Evolutionary conservation across 2,329 filamentous ascomycete genomes (phyloP).

Genomic region (Fusarium nisikadoi): DNA sequence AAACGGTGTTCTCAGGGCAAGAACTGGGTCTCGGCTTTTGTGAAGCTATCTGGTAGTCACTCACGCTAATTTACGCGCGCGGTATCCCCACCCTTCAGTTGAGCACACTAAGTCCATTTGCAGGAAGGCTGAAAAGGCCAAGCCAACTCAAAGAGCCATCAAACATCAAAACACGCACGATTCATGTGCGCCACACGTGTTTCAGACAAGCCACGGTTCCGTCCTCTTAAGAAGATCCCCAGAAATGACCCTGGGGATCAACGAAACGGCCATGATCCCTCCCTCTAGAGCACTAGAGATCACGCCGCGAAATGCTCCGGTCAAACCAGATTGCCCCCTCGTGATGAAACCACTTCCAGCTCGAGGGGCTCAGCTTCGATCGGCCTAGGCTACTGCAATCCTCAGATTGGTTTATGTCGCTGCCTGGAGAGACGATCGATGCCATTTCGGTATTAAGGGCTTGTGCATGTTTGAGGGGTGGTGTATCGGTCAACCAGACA

Average conservation of each 20-base stretch:
- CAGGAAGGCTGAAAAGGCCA: conserved; percentile 22
- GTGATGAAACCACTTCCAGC: neutral
- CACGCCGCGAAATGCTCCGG: conserved; percentile 18
- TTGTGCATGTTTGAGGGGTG: conserved; percentile 16
- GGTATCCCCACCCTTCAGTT: conserved; percentile 31
- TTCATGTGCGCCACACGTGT: conserved; percentile 24
- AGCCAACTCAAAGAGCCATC: conserved; percentile 9
- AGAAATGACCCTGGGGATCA: conserved; percentile 25
- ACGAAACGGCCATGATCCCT: conserved; percentile 25
- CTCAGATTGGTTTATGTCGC: conserved; percentile 32
- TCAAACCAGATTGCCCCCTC: neutral
- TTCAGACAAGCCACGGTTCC: conserved; percentile 30
- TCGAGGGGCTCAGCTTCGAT: conserved; percentile 22
- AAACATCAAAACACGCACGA: conserved; percentile 7
- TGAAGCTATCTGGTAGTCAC: neutral
- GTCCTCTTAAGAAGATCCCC: conserved; percentile 10
- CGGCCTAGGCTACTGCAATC: conserved; percentile 12
- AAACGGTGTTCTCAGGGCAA: neutral
- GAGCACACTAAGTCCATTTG: conserved; percentile 5
- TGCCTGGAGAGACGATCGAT: conserved; percentile 35
- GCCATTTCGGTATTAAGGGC: conserved; percentile 27
- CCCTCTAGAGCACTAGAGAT: neutral
- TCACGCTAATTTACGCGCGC: conserved; percentile 31
- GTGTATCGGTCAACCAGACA: conserved; percentile 1
- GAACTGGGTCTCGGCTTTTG: neutral